Evolutionary conservation across 108 stramenopile genomes (phyloP), one percentile per base, ranked within the genome.

Genomic region (Skeletonema marinoi): DNA sequence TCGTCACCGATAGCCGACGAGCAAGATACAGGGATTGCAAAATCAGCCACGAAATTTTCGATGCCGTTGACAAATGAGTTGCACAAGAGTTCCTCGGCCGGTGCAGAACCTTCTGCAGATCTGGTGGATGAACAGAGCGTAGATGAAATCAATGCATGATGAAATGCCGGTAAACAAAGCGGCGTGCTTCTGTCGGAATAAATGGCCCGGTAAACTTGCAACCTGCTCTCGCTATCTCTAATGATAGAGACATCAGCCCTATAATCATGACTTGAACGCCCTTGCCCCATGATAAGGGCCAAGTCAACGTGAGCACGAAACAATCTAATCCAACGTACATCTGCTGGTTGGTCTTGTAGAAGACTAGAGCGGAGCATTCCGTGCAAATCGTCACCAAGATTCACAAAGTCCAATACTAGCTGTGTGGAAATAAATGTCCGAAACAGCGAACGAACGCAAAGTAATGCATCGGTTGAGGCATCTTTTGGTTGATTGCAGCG

Each of bases 81-180:
- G 69, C 75, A 78, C 29, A 70, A 38, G 39, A 75, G 64, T 21
- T 14, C 30, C 25, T 60, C 61, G 2, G 64, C 21, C 48, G 88
- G 66, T 7, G 17, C 75, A 38, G 68, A 41, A 60, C 60, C 73
- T 17, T 81, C 68, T 4, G 54, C 54, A 35, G 54, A 19, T 4
- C 70, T 50, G 13, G 78, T 67, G 38, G 44, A 31, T 29, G 77
- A 75, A 58, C 71, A 82, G 44, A 94, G 61, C 31, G 89, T 83
- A 16, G 84, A 74, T 3, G 82, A 60, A 32, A 92, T 70, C 48
- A 94, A 63, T 12, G 87, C 74, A 65, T 88, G 87, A 66, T 87
- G 85, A 35, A 88, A 68, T 10, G 84, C 66, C 10, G 91, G 82
- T 11, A 91, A 65, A 69, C 44, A 66, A 54, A 70, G 86, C 21